phyloP scores from a whole-genome alignment of 1,284 basidiomycete genomes.

The Ganoderma lingzhi region DNA sequence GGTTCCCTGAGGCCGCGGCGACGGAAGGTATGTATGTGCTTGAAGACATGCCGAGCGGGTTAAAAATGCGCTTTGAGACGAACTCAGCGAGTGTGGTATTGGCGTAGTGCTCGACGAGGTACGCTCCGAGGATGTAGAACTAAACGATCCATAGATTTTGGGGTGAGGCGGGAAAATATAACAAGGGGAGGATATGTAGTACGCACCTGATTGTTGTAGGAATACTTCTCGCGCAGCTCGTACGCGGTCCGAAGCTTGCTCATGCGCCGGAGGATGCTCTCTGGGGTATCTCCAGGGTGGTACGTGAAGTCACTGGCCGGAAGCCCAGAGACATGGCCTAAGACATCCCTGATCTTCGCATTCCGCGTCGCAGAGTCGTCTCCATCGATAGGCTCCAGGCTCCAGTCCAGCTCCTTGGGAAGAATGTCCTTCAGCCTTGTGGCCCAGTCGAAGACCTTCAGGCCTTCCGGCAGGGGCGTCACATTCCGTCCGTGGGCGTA shows the following conservation, averaged over 20 bases:
- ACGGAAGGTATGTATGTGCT: conserved; percentile 12
- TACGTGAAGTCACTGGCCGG: conserved; percentile 46
- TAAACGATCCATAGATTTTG: neutral
- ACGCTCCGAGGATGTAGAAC: conserved; percentile 17
- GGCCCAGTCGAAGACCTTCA: conserved; percentile 33
- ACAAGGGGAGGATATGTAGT: neutral
- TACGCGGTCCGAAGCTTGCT: conserved; percentile 45
- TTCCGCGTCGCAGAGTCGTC: conserved; percentile 48
- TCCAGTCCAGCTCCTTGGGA: conserved; percentile 49
- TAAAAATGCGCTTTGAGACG: conserved; percentile 13
- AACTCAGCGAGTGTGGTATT: conserved; percentile 5
- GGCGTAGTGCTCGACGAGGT: conserved; percentile 13
- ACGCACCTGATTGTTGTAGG: conserved; percentile 52
- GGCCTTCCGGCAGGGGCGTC: conserved; percentile 27
- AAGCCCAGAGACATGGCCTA: conserved; percentile 31
- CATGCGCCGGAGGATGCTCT: conserved; percentile 42
- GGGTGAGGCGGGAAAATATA: neutral
- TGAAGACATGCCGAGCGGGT: conserved; percentile 14
- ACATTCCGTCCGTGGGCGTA: conserved; percentile 30
- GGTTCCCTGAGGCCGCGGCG: conserved; percentile 3
- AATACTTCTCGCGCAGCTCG: conserved; percentile 50
- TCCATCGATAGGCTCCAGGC: conserved; percentile 31
- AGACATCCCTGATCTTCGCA: conserved; percentile 46
- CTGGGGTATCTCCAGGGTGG: conserved; percentile 37
- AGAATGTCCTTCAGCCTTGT: conserved; percentile 50